Evolutionary conservation across 1,284 basidiomycete species (phyloP), one percentile per base, ranked within the genome.

Genomic region (Ustilago hordei): DNA sequence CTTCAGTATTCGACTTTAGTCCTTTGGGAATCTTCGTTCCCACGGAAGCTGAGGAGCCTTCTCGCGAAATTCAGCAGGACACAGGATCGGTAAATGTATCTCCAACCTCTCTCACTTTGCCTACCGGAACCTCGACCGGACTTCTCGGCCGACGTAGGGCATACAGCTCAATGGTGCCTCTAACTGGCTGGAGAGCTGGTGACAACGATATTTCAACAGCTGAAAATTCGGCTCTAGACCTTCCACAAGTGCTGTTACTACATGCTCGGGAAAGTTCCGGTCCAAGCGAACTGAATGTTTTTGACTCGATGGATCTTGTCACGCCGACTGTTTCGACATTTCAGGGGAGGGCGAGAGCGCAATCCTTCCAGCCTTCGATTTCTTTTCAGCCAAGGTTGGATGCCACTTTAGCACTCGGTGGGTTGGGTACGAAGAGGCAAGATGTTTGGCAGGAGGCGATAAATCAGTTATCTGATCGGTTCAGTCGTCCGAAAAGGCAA

Each of bases 11-110:
- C n/a, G 55, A 61, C 8, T 68, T 57, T 35, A 68, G 70, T 19
- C 70, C 70, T 7, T 19, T 73, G 1, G 70, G 70, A 2, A 73
- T 73, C 3, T 56, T 73, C 1, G 58, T 73, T 0, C 70, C 70
- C 1, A 53, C 63, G 0, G 63, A 62, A 12, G 15, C 23, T 9
- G 12, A 28, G 11, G 38, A 8, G 8, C 1, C 5, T 7, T 7
- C 3, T 19, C 43, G 43, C 7, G 43, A 45, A 4, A 15, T 6
- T n/a, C 6, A 8, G 8, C n/a, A 45, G 19, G 43, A 45, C 11
- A 19, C 43, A 11, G 7, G 43, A 45, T 19, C 43, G n/a, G n/a
- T 45, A 8, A 45, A 45, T 15, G 43, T 45, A 19, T 45, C n/a
- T 7, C 43, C n/a, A 9, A 45, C n/a, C 7, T 19, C 43, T 2